A percentile compares a stretch with the other conserved stretches of the same genome.
These are phyloP conservation scores for Brassica nigra DNA, from an alignment of 345 rosid genomes.

Conservation along the genomic window DNA sequence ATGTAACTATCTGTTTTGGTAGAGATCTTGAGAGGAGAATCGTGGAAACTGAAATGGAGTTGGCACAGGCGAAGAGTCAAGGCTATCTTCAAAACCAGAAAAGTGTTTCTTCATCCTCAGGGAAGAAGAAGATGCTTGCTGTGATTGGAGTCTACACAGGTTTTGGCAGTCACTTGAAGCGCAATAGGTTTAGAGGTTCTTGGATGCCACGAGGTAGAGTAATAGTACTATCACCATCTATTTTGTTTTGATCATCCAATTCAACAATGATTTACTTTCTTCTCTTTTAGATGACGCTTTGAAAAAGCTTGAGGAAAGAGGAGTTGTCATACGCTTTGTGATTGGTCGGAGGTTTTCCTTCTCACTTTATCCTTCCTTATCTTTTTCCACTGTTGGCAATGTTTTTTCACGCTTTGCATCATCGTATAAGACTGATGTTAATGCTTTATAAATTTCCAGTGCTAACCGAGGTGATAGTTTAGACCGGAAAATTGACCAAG, in stretches of 20 bases:
- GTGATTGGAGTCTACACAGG: conserved; percentile 95
- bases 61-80: conserved; percentile 91
- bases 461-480: conserved; percentile 95
- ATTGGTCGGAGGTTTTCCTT: conserved; percentile 85
- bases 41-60: conserved; percentile 91
- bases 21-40: conserved; percentile 92
- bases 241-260: conserved; percentile 2
- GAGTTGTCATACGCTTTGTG: conserved; percentile 84
- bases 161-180: conserved; percentile 80
- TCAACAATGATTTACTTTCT: not conserved
- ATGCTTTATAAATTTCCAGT: conserved; percentile 45
- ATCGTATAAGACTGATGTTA: conserved; percentile 16
- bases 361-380: conserved; percentile 27
- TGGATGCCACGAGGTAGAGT: conserved; percentile 91
- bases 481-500: conserved; percentile 80
- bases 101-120: conserved; percentile 56
- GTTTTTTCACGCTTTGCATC: not conserved
- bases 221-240: not conserved
- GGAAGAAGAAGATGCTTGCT: conserved; percentile 61
- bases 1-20: conserved; percentile 18
- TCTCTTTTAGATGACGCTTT: conserved; percentile 63
- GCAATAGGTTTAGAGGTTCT: conserved; percentile 80
- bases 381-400: not conserved
- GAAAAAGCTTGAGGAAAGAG: conserved; percentile 89
- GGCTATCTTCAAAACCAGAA: conserved; percentile 64